Percentiles rank a stretch among this genome's conserved stretches.
Evolutionary conservation across 768 basidiomycete species (phyloP).

Genomic region (Leccinum truebloodii): DNA sequence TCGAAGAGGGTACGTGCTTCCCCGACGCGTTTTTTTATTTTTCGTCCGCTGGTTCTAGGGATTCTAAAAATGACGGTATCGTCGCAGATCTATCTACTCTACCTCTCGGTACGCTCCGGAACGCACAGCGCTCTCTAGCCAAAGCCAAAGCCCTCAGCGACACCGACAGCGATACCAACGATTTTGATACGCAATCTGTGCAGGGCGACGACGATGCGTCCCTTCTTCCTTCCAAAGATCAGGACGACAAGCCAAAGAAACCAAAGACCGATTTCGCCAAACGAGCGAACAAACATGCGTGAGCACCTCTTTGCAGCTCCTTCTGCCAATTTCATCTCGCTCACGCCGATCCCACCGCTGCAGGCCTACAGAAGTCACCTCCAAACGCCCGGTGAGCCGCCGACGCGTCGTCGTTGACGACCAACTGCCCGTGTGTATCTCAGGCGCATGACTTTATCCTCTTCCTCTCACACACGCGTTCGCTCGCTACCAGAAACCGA

Average conservation of each 20-base stretch:
- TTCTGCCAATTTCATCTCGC: not conserved
- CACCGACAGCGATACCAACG: conserved; percentile 15
- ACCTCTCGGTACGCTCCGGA: conserved; percentile 64
- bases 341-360: not conserved
- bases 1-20: conserved; percentile 27
- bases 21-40: not conserved
- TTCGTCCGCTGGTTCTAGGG: not conserved
- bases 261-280: conserved; percentile 52
- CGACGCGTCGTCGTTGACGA: conserved; percentile 69
- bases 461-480: not conserved
- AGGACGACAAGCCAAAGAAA: conserved; percentile 27
- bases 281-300: conserved; percentile 86
- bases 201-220: conserved; percentile 15
- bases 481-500: conserved; percentile 52
- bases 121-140: conserved; percentile 58
- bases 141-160: conserved; percentile 41
- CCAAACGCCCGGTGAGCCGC: conserved; percentile 82
- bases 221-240: conserved; percentile 20
- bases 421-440: conserved; percentile 54
- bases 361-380: conserved; percentile 81
- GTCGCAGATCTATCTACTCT: conserved; percentile 55
- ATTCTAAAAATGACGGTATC: conserved; percentile 1
- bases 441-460: not conserved
- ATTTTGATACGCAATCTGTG: conserved; percentile 1
- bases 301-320: conserved; percentile 34